Evolutionary conservation across 1,284 basidiomycete genomes (phyloP).

Genomic region (Apiotrichum siamense): DNA sequence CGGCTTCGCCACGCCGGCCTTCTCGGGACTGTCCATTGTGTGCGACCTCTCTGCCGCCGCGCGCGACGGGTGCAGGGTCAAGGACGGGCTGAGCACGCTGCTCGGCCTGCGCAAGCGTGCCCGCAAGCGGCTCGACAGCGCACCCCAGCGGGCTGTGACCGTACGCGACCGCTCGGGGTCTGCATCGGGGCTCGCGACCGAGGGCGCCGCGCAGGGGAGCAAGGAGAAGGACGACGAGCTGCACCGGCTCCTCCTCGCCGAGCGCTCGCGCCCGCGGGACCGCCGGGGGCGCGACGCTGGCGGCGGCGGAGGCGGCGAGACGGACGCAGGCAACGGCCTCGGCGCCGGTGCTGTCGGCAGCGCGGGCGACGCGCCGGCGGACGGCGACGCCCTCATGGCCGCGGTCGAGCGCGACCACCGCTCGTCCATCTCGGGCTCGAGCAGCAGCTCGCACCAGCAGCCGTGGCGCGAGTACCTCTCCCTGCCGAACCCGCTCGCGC

Average conservation of each 20-base stretch:
- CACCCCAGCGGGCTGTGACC: not conserved
- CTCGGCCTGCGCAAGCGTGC: slow-evolving; percentile 37
- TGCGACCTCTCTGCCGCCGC: slow-evolving; percentile 42
- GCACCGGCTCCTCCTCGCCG: slow-evolving; percentile 8
- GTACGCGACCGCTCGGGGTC: not conserved
- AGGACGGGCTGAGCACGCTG: slow-evolving; percentile 39
- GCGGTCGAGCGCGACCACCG: too few relatives aligned
- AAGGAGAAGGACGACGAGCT: slow-evolving; percentile 8
- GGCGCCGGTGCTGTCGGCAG: too few relatives aligned
- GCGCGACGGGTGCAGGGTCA: slow-evolving; percentile 40
- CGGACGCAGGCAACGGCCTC: too few relatives aligned
- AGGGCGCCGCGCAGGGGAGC: not conserved
- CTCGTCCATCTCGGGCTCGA: too few relatives aligned
- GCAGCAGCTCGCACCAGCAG: too few relatives aligned
- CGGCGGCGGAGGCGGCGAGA: too few relatives aligned
- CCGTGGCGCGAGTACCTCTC: not conserved
- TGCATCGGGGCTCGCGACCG: not conserved
- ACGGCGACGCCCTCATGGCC: too few relatives aligned
- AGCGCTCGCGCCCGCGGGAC: not conserved
- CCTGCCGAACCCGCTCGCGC: slow-evolving; percentile 1
- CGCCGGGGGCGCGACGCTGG: not conserved
- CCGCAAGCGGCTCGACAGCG: slow-evolving; percentile 23
- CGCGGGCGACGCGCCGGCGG: too few relatives aligned
- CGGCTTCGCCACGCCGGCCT: slow-evolving; percentile 43
- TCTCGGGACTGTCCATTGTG: slow-evolving; percentile 38